These are phyloP conservation scores for Malus asiatica DNA, from an alignment of 306 rosid genomes.

Conservation along the genomic window DNA sequence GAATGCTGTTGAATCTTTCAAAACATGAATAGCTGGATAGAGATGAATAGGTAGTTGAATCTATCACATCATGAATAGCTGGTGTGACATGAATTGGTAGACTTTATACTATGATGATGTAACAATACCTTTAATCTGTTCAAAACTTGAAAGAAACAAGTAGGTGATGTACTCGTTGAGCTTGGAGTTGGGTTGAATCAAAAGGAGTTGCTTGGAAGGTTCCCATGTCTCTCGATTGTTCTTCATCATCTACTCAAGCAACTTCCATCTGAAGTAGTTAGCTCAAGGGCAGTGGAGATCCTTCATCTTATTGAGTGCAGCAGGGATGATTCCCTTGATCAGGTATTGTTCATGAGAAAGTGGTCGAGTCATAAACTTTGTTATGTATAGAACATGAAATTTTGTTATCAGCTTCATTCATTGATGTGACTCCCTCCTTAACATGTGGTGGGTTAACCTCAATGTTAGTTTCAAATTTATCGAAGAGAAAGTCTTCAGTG, in stretches of 20 bases:
- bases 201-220: conserved; percentile 37
- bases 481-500: neutral
- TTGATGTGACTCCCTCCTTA: conserved; percentile 7
- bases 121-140: neutral
- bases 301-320: conserved; percentile 65
- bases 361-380: neutral
- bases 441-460: neutral
- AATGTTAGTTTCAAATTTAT: neutral
- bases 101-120: neutral
- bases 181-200: conserved; percentile 63
- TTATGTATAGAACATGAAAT: neutral
- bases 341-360: conserved; percentile 42
- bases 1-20: conserved; percentile 10
- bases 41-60: neutral
- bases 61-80: neutral
- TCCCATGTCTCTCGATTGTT: conserved; percentile 55
- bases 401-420: neutral
- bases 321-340: conserved; percentile 65
- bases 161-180: conserved; percentile 46
- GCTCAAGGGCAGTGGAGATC: conserved; percentile 47
- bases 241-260: conserved; percentile 89
- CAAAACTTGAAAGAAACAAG: conserved; percentile 58
- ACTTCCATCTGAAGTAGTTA: conserved; percentile 62
- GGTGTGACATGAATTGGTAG: neutral
- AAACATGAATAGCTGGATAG: neutral